These are phyloP conservation scores for Acacia confusa DNA, from an alignment of 306 rosid species.

Conservation along the genomic window DNA sequence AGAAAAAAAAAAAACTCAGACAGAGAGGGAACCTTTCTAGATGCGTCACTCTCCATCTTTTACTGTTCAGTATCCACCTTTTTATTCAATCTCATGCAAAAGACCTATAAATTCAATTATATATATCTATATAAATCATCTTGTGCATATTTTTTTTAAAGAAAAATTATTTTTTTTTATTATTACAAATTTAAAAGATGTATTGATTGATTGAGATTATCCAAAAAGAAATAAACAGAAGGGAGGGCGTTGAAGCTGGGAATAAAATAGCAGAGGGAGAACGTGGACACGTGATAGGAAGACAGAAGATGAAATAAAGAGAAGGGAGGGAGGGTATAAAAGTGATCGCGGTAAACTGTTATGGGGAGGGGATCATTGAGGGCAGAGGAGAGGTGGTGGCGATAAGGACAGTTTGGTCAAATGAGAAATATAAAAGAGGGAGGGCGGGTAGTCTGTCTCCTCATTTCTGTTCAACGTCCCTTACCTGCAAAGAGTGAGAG, in stretches of 20 bases:
- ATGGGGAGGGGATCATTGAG: constrained; percentile 24
- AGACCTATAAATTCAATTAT: not conserved
- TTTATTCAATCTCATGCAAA: constrained; percentile 26
- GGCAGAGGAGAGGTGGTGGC: constrained; percentile 22
- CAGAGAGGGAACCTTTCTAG: constrained; percentile 28
- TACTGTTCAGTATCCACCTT: constrained; percentile 39
- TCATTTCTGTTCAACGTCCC: constrained; percentile 64
- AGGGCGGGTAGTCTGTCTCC: constrained; percentile 66
- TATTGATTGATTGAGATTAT: not conserved
- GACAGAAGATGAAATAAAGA: not conserved
- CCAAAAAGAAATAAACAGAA: not conserved
- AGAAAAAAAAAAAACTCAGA: too few relatives aligned
- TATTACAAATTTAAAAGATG: not conserved
- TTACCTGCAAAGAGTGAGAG: constrained; percentile 69
- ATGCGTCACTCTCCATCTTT: constrained; percentile 38
- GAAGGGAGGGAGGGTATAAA: constrained; percentile 14
- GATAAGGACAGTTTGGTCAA: constrained; percentile 60
- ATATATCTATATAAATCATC: constrained; percentile 25
- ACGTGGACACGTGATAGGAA: not conserved
- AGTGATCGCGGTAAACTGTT: constrained; percentile 40
- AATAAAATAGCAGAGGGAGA: not conserved
- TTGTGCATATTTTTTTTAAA: not conserved
- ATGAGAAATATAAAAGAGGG: constrained; percentile 22
- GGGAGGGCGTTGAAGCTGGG: not conserved
- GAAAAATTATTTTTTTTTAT: too few relatives aligned